phyloP scores from a whole-genome alignment of 108 stramenopile species.

The Cyclotella kingstonii region DNA sequence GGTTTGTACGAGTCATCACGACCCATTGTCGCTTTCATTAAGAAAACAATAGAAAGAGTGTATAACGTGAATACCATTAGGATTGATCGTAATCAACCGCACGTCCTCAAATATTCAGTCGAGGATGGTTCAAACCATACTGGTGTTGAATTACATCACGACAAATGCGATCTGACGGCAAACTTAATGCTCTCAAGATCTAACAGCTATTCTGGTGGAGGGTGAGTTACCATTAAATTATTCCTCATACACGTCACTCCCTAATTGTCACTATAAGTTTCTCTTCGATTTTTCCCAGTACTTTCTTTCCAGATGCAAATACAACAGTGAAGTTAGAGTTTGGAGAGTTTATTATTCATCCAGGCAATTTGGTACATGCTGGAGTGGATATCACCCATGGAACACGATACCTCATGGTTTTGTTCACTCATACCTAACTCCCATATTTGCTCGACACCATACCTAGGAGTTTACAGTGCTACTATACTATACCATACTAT shows the following conservation, averaged over 20 bases:
- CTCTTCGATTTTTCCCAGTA: constrained; percentile 26
- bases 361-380: constrained; percentile 66
- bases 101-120: constrained; percentile 71
- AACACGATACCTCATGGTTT: constrained; percentile 69
- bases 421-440: too few relatives aligned
- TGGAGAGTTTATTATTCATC: constrained; percentile 78
- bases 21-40: constrained; percentile 58
- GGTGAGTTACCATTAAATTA: constrained; percentile 37
- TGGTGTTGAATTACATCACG: constrained; percentile 78
- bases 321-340: constrained; percentile 53
- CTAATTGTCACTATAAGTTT: neutral
- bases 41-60: constrained; percentile 33
- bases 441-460: too few relatives aligned
- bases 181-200: constrained; percentile 63
- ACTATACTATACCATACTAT: too few relatives aligned
- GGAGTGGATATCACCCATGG: constrained; percentile 64
- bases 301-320: constrained; percentile 58
- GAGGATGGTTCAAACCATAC: constrained; percentile 52
- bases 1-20: constrained; percentile 39
- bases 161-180: constrained; percentile 73
- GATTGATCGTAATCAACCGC: constrained; percentile 77
- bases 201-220: constrained; percentile 60
- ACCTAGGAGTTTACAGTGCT: too few relatives aligned
- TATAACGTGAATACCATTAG: constrained; percentile 36
- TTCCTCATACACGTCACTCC: neutral